Base-by-base conservation (phyloP, 2,329 filamentous ascomycete genomes). In the Diaporthe velutina region DNA sequence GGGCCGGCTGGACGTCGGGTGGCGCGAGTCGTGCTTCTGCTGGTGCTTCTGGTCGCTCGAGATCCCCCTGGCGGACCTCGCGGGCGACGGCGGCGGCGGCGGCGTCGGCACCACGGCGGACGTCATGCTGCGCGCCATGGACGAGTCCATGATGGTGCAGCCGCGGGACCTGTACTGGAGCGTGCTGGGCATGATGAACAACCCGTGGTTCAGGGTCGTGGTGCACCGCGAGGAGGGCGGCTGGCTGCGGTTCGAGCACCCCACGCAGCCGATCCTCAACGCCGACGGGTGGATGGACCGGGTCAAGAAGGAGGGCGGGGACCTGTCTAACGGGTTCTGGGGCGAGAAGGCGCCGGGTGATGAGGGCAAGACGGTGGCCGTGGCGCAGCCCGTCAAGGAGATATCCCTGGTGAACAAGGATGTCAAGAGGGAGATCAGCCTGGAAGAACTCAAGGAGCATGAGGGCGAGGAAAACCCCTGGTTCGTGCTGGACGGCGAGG, bases 171-270 rank as follows among this genome's bases (percentile, higher is more conserved):
- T 98, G 94, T 98, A 98, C 84, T 98, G 96, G 96, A 95, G 92
- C 75, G 95, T 98, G 2, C 85, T 98, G 52, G 95, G 96, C 0
- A 98, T 98, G 96, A 98, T 98, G 96, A 98, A 98, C 84, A 98
- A 98, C 79, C 94, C 95, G 0, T 98, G 96, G 96, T 98, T 93
- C 82, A 89, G 96, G 7, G 90, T 98, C 1, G 90, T 92, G 2
- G 93, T 98, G 72, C 90, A 91, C 70, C 92, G 92, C 73, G 92
- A 96, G n/a, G 88, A 95, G 17, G 88, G 87, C 0, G 86, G 90
- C 17, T 83, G 90, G 10, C 84, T 98, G 55, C 88, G 90, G 8
- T 98, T 98, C 78, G 95, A 98, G 82, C 96, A 98, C 79, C 96
- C 96, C 0, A 97, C 95, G 3, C 93, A 95, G 77, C 94, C 95